Conservation (phyloP, 441 rosid genomes). For the Erodium texanum region DNA sequence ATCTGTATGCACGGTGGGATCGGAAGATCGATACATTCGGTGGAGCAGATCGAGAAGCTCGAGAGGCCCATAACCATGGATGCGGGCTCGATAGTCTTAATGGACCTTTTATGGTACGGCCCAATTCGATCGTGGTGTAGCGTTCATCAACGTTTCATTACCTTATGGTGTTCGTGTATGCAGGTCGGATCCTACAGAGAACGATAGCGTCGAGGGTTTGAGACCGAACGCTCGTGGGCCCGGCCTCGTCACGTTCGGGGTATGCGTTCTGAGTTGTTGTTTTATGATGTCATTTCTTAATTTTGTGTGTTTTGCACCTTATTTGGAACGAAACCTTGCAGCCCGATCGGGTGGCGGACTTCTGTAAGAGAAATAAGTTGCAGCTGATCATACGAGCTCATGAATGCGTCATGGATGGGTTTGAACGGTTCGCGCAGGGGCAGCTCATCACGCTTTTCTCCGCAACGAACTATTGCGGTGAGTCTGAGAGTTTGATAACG, state of each 20-base stretch:
- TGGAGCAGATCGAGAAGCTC: conserved; percentile 91
- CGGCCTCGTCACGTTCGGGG: conserved; percentile 99
- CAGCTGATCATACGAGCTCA: conserved; percentile 94
- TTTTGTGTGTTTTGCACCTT: neutral
- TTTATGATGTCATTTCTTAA: too few species aligned
- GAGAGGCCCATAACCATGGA: conserved; percentile 99
- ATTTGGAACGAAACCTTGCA: conserved; percentile 23
- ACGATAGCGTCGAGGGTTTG: conserved; percentile 89
- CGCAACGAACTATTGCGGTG: conserved; percentile 97
- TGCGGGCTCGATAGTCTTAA: conserved; percentile 86
- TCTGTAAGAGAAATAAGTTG: conserved; percentile 87
- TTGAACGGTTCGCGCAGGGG: conserved; percentile 98
- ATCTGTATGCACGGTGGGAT: conserved; percentile 99
- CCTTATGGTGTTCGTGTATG: conserved; percentile 3
- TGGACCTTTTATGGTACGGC: conserved; percentile 89
- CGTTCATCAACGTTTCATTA: neutral
- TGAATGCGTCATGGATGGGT: conserved; percentile 99
- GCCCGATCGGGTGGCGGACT: conserved; percentile 95
- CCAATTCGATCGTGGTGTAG: neutral
- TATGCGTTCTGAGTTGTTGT: conserved; percentile 19
- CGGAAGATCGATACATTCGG: conserved; percentile 89
- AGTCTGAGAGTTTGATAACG: conserved; percentile 11
- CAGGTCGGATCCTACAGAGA: conserved; percentile 99
- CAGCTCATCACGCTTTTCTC: conserved; percentile 96
- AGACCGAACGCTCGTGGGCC: conserved; percentile 99